Conservation (phyloP, 129 eudicot genomes). For the Escallonia herrerae region DNA sequence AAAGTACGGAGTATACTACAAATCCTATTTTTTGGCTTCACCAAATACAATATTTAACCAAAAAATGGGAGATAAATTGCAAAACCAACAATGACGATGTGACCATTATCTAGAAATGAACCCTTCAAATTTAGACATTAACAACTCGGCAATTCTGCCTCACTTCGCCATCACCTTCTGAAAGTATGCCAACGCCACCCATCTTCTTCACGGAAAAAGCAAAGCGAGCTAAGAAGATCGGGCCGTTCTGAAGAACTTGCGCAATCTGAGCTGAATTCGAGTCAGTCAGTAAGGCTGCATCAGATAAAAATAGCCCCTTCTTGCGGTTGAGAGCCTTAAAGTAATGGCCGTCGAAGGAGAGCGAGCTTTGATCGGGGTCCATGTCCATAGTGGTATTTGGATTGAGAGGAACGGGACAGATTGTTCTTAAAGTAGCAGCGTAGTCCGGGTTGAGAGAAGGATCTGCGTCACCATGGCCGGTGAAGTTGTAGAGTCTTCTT, state of each 20-base stretch:
- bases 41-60: too few relatives aligned
- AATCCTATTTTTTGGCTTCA: too few relatives aligned
- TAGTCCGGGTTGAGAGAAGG: conserved; percentile 32
- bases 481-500: conserved; percentile 45
- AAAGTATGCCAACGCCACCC: conserved; percentile 28
- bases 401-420: conserved; percentile 31
- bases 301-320: conserved; percentile 43
- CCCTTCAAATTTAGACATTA: conserved; percentile 12
- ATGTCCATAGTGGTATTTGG: conserved; percentile 36
- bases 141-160: conserved; percentile 44
- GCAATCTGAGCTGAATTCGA: conserved; percentile 18
- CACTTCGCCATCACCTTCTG: conserved; percentile 40
- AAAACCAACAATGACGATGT: too few relatives aligned
- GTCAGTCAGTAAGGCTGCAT: conserved; percentile 48
- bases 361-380: conserved; percentile 44
- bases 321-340: conserved; percentile 27
- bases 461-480: conserved; percentile 45
- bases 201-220: conserved; percentile 43
- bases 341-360: conserved; percentile 35
- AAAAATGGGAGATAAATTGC: too few relatives aligned
- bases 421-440: conserved; percentile 21
- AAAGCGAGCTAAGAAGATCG: conserved; percentile 31
- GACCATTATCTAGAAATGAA: too few relatives aligned
- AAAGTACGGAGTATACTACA: too few relatives aligned
- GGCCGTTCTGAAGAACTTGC: conserved; percentile 15